Conservation (phyloP, 2,329 filamentous ascomycete genomes). For the Intubia oerlemansii region DNA sequence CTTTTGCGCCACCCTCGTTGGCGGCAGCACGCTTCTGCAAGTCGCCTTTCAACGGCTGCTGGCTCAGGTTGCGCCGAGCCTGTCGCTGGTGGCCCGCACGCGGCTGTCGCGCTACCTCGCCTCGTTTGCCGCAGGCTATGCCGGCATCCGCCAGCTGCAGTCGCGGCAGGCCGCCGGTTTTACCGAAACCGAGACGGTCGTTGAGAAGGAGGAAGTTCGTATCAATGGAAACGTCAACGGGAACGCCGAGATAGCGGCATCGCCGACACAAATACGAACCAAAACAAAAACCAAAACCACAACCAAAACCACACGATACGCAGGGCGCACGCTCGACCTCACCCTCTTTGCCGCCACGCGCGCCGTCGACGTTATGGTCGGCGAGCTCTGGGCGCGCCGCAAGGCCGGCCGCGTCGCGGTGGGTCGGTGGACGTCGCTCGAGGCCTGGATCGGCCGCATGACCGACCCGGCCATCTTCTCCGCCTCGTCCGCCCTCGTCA, state of each 20-base stretch:
- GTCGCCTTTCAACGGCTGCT: constrained; percentile 13
- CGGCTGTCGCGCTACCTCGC: constrained; percentile 36
- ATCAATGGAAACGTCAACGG: too few species aligned
- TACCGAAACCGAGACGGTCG: constrained; percentile 16
- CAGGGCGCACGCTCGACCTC: constrained; percentile 60
- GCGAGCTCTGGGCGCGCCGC: constrained; percentile 38
- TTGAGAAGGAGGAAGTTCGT: too few species aligned
- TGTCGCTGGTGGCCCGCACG: constrained; percentile 11
- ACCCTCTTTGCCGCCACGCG: constrained; percentile 58
- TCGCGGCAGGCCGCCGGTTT: constrained; percentile 26
- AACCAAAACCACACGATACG: constrained; percentile 14
- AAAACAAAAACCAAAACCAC: not conserved
- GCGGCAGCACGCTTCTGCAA: constrained; percentile 31
- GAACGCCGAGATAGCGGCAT: too few species aligned
- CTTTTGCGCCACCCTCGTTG: constrained; percentile 38
- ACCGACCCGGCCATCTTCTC: constrained; percentile 55
- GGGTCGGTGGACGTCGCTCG: constrained; percentile 24
- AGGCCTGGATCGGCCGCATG: constrained; percentile 20
- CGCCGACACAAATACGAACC: too few species aligned
- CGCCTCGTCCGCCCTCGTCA: constrained; percentile 50
- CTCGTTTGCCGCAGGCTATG: constrained; percentile 35
- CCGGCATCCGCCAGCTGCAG: constrained; percentile 34
- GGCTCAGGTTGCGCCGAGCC: constrained; percentile 7
- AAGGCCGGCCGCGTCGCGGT: constrained; percentile 21
- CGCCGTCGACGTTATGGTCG: constrained; percentile 49